A percentile compares a stretch with the other conserved stretches of the same genome.
Evolutionary conservation across 345 rosid genomes (phyloP).

Genomic region (Camelina laxa): DNA sequence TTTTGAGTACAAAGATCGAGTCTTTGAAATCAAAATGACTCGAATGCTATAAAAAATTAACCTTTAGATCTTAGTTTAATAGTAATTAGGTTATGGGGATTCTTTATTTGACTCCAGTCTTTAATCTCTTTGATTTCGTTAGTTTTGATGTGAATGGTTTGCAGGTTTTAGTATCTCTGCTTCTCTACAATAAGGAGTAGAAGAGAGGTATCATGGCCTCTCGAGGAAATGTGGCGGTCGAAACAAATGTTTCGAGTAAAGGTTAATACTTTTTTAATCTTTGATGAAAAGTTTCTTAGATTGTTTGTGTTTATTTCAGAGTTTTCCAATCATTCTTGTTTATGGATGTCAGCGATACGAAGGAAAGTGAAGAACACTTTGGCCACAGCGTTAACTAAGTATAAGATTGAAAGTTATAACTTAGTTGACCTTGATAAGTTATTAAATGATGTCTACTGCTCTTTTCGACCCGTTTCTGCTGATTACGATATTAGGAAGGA

Average conservation of each 20-base stretch:
- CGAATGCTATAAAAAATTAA: not conserved
- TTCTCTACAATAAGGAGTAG: not conserved
- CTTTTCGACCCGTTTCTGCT: conserved; percentile 40
- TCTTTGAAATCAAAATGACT: too few species aligned
- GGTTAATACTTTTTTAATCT: conserved; percentile 10
- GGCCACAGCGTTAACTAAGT: conserved; percentile 38
- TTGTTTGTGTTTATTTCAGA: not conserved
- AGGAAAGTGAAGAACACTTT: conserved; percentile 51
- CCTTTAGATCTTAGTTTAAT: not conserved
- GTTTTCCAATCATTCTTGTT: not conserved
- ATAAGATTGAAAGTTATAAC: conserved; percentile 28
- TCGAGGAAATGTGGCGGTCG: not conserved
- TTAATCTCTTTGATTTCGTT: too few species aligned
- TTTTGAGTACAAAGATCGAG: too few species aligned
- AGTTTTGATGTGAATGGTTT: not conserved
- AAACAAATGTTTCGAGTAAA: not conserved
- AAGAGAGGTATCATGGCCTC: not conserved
- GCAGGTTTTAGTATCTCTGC: not conserved
- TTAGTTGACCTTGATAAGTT: conserved; percentile 46
- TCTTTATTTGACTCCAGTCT: conserved; percentile 2
- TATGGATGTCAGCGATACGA: conserved; percentile 38
- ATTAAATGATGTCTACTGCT: conserved; percentile 46
- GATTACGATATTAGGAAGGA: conserved; percentile 43
- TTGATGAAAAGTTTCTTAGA: not conserved
- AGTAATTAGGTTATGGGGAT: not conserved